phyloP scores from a whole-genome alignment of 495 filamentous ascomycete species.

The Aspergillus nidulans region DNA sequence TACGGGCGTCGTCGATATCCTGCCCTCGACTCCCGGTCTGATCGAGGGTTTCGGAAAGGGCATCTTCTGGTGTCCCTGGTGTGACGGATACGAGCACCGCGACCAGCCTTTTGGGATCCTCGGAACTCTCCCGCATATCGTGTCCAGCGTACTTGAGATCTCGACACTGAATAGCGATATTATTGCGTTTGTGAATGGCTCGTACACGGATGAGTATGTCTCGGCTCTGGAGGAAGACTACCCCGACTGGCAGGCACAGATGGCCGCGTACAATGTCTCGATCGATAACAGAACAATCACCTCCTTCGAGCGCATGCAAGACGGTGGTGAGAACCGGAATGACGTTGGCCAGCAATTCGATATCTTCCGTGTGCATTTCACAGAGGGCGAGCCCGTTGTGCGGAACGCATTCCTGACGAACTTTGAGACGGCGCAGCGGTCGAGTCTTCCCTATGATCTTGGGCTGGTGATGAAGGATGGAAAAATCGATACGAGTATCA shows the following conservation, averaged over 20 bases:
- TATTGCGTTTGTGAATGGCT: conserved; percentile 52
- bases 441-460: conserved; percentile 29
- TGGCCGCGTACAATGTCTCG: conserved; percentile 42
- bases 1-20: conserved; percentile 50
- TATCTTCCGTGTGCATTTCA: conserved; percentile 51
- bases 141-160: conserved; percentile 43
- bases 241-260: conserved; percentile 42
- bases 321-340: conserved; percentile 35
- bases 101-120: conserved; percentile 53
- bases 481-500: conserved; percentile 40
- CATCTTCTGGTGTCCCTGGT: conserved; percentile 61
- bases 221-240: conserved; percentile 30
- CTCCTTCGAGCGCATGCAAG: conserved; percentile 41
- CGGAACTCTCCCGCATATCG: conserved; percentile 36
- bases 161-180: conserved; percentile 41
- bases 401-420: conserved; percentile 48
- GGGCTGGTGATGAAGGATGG: conserved; percentile 35
- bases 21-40: conserved; percentile 50
- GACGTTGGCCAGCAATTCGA: conserved; percentile 37
- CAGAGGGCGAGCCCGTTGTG: conserved; percentile 37
- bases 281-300: conserved; percentile 53
- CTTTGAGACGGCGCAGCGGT: conserved; percentile 44
- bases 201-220: conserved; percentile 40
- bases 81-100: conserved; percentile 56
- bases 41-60: conserved; percentile 51